Percentiles rank a stretch among this genome's conserved stretches.
Evolutionary conservation across 768 basidiomycete species (phyloP).

Genomic region (Cystobasidium onofrii): DNA sequence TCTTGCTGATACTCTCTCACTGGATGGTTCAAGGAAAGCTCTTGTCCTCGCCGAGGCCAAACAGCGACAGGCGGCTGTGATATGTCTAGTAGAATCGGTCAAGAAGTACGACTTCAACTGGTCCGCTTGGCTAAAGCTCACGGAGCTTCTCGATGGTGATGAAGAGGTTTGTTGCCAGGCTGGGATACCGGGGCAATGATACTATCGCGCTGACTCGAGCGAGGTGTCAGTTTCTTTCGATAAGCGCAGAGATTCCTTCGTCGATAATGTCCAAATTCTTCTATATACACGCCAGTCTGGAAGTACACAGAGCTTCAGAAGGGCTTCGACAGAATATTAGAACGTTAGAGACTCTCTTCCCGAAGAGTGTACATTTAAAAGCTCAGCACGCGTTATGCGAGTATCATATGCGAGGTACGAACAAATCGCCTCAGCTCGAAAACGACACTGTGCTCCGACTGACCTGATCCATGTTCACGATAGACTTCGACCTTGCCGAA

Average conservation of each 20-base stretch:
- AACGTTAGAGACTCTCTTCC: slow-evolving; percentile 70
- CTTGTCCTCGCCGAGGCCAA: slow-evolving; percentile 71
- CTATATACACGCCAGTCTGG: slow-evolving; percentile 78
- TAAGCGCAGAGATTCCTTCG: slow-evolving; percentile 51
- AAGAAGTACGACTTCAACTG: slow-evolving; percentile 82
- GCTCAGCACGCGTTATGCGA: slow-evolving; percentile 73
- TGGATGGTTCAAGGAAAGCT: slow-evolving; percentile 60
- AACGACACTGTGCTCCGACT: no score
- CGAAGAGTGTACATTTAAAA: slow-evolving; percentile 74
- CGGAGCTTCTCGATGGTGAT: slow-evolving; percentile 51
- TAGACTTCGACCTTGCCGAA: slow-evolving; percentile 83
- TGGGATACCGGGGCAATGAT: no score
- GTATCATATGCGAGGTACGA: slow-evolving; percentile 80
- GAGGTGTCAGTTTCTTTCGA: slow-evolving; percentile 43
- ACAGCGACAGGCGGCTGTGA: slow-evolving; percentile 76
- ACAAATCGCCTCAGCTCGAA: no score
- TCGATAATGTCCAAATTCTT: slow-evolving; percentile 63
- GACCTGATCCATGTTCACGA: not conserved
- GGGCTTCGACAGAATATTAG: slow-evolving; percentile 73
- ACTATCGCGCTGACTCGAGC: not conserved
- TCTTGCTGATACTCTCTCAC: not conserved
- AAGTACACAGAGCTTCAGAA: slow-evolving; percentile 80
- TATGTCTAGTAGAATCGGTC: slow-evolving; percentile 66
- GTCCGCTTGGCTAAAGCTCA: slow-evolving; percentile 76
- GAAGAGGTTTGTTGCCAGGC: no score